Base-by-base conservation (phyloP, 768 basidiomycete genomes). In the Tremella yokohamensis region DNA sequence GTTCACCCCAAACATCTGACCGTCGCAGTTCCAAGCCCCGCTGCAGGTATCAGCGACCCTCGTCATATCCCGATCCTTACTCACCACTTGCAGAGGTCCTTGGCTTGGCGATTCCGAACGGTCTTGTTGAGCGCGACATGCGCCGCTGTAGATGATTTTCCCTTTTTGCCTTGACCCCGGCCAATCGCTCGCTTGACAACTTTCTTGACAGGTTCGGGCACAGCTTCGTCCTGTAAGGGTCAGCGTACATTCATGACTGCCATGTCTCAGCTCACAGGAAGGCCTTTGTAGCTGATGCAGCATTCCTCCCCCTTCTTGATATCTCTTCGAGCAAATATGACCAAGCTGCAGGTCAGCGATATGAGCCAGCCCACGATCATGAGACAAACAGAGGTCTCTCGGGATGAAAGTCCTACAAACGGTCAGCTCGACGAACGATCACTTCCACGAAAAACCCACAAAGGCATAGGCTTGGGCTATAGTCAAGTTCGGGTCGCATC, bases 401-500 rank as follows among this genome's bases (percentile, higher is more conserved):
- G 15, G 73, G 67, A 52, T 76, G 71, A 53, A 66, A 76, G 45
- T 76, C 75, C 70, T 75, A 40, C n/a, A 26, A n/a, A 20, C 19
- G 49, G n/a, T 48, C 3, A 38, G 45, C 3, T 29, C n/a, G n/a
- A 34, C 4, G 4, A 34, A 11, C 29, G 29, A n/a, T 34, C 29
- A 20, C 19, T 6, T 4, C n/a, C n/a, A 45, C n/a, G 4, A 4
- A 4, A 45, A 45, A 57, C 72, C 61, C 49, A 73, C 89, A 64
- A 90, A 86, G 75, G 89, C 85, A 65, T 91, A 88, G 45, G 83
- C 85, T 0, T 88, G 80, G n/a, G 81, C 81, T 19, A 91, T 81
- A 4, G 72, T 72, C 62, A 86, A 85, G 70, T 94, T 96, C 0
- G 91, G 91, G 56, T 90, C 86, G 66, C 92, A 94, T 16, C 87